These are phyloP conservation scores for Rhizomucor miehei DNA, from an alignment of 371 early-diverging fungal genomes.

Conservation along the genomic window DNA sequence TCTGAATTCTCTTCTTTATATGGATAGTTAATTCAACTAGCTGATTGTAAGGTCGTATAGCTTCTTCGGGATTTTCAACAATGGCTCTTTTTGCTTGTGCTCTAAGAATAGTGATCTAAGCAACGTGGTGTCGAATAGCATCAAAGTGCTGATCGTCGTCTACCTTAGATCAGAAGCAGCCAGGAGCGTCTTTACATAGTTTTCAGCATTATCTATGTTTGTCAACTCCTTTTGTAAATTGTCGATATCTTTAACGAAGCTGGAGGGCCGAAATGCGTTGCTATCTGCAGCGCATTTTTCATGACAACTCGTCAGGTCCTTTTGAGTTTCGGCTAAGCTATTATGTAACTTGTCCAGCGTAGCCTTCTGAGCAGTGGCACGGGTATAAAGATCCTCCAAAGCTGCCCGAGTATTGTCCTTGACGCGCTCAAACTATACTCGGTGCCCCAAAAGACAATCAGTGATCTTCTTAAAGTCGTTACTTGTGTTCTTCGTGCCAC, in stretches of 20 bases:
- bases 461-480: background rate
- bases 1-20: constrained; percentile 9
- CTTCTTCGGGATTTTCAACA: constrained; percentile 29
- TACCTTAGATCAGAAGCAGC: constrained; percentile 38
- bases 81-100: constrained; percentile 31
- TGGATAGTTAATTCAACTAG: constrained; percentile 31
- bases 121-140: background rate
- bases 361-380: constrained; percentile 10
- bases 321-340: constrained; percentile 11
- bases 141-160: background rate
- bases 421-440: constrained; percentile 6
- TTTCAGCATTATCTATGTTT: constrained; percentile 23
- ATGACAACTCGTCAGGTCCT: no score
- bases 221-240: constrained; percentile 22
- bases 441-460: background rate
- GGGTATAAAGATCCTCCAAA: constrained; percentile 4
- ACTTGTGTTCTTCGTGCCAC: background rate
- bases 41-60: constrained; percentile 39
- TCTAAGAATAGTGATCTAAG: constrained; percentile 9
- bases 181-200: constrained; percentile 31
- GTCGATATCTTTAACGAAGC: no score
- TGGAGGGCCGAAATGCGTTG: no score
- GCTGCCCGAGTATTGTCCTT: constrained; percentile 9
- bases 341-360: constrained; percentile 10
- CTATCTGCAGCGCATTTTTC: no score